A percentile compares a stretch with the other conserved stretches of the same genome.
Evolutionary conservation across 805 yeast genomes (phyloP).

Genomic region (Henningerozyma blattae): DNA sequence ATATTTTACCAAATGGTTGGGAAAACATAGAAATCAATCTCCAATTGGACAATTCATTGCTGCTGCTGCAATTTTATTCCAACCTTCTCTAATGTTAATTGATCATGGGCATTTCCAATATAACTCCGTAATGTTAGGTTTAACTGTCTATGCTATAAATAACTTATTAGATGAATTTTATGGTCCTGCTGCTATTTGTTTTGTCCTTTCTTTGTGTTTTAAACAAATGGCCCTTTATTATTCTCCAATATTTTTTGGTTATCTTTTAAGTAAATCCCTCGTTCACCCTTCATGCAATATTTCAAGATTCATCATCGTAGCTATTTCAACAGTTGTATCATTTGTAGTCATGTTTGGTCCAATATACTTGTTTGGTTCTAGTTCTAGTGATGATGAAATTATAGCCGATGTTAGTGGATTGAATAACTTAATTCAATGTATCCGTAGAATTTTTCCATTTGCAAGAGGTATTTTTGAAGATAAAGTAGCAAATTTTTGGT

Average conservation of each 20-base stretch:
- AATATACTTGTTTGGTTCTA: constrained; percentile 37
- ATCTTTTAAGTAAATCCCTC: constrained; percentile 45
- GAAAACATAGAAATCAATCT: constrained; percentile 42
- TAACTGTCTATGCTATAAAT: constrained; percentile 55
- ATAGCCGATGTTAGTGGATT: no score
- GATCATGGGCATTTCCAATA: constrained; percentile 98
- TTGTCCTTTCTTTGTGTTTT: constrained; percentile 67
- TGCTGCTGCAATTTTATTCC: constrained; percentile 68
- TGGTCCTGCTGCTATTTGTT: constrained; percentile 61
- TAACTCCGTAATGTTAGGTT: constrained; percentile 88
- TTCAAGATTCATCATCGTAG: constrained; percentile 49
- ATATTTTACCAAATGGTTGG: constrained; percentile 58
- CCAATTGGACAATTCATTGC: constrained; percentile 69
- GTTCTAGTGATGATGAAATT: no score
- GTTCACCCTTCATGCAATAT: constrained; percentile 35
- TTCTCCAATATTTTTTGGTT: constrained; percentile 79
- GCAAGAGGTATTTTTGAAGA: constrained; percentile 92
- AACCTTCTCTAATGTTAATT: constrained; percentile 70
- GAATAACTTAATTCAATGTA: constrained; percentile 31
- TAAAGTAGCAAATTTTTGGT: constrained; percentile 96
- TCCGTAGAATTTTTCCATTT: constrained; percentile 83
- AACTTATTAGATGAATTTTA: constrained; percentile 53
- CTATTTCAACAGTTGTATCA: constrained; percentile 47
- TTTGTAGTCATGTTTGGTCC: constrained; percentile 47
- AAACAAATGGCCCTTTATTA: constrained; percentile 95